Evolutionary conservation across 2,329 filamentous ascomycete genomes (phyloP), one percentile per base, ranked within the genome.

Genomic region (Scedosporium aurantiacum): DNA sequence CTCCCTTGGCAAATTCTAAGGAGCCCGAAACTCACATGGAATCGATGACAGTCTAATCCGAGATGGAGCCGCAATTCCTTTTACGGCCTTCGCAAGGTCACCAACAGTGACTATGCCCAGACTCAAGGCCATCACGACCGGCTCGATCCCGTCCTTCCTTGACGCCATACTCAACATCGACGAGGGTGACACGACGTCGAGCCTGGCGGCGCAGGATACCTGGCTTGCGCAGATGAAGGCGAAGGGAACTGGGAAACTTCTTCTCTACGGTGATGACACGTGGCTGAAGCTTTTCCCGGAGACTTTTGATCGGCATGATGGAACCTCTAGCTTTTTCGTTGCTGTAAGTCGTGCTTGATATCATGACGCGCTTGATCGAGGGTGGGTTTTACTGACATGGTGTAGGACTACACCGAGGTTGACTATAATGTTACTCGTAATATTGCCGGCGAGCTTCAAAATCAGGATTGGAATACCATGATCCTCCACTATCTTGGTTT

Each of bases 41-140:
- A 23, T 45, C 55, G 45, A 45, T 25, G 28, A 23, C 69, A 96
- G 91, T 67, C 80, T 97, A 66, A 96, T 97, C 70, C 84, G 87
- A 69, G 80, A 86, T 73, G 93, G 93, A 63, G 82, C 82, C 63
- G 95, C 94, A 5, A 79, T 97, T 43, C 94, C 94, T 2, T 99
- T 96, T 72, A 99, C 94, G 37, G 93, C 93, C 40, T 89, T 96
- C 80, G 94, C 94, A 18, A 89, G 90, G n/a, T 91, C 95, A 59
- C 94, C 94, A 1, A 99, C 94, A 6, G 93, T 99, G 64, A 99
- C 94, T 18, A 97, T 99, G 94, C 94, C 94, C 50, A 87, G 93
- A 64, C 86, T 99, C 68, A 99, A 99, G 76, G 91, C 94, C 57
- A 91, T 99, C 65, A 99, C 94, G 0, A 97, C 94, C 1, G 94